phyloP scores from a whole-genome alignment of 1,284 basidiomycete genomes.

The Volvariella surrecta region DNA sequence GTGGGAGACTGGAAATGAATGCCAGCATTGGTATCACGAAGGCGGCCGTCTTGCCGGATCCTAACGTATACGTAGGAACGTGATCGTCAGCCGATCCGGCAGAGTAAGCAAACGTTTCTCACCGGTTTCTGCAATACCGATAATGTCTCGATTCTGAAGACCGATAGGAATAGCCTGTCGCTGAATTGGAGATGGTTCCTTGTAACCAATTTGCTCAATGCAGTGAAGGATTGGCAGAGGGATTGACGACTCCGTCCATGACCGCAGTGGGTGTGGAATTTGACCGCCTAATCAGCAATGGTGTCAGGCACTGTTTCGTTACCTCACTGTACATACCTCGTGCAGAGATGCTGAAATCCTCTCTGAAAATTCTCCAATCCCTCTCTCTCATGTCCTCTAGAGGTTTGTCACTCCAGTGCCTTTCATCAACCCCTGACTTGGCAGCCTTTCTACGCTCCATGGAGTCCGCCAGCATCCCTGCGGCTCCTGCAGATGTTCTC shows the following conservation, averaged over 20 bases:
- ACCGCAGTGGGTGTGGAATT: conserved; percentile 88
- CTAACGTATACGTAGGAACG: conserved; percentile 28
- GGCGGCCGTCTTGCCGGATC: conserved; percentile 98
- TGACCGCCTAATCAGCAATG: conserved; percentile 56
- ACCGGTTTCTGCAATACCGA: conserved; percentile 98
- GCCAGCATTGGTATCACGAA: conserved; percentile 98
- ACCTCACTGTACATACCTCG: no score
- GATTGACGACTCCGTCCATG: conserved; percentile 86
- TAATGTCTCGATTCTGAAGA: conserved; percentile 90
- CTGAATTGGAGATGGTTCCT: conserved; percentile 95
- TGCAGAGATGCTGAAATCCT: conserved; percentile 95
- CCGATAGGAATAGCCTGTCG: conserved; percentile 98
- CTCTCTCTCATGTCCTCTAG: conserved; percentile 93
- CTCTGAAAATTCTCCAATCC: conserved; percentile 98
- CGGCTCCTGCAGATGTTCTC: conserved; percentile 24
- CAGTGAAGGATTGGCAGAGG: conserved; percentile 74
- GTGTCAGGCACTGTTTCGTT: no score
- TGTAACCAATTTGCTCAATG: conserved; percentile 90
- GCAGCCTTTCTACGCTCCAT: conserved; percentile 79
- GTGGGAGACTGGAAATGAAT: conserved; percentile 84
- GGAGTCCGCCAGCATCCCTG: conserved; percentile 55
- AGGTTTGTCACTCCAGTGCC: conserved; percentile 97
- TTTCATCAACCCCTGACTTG: conserved; percentile 78
- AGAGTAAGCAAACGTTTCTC: conserved; percentile 13
- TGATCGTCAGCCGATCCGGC: conserved; percentile 9